phyloP scores from a whole-genome alignment of 1,284 basidiomycete species.

The Ganoderma lucidum region DNA sequence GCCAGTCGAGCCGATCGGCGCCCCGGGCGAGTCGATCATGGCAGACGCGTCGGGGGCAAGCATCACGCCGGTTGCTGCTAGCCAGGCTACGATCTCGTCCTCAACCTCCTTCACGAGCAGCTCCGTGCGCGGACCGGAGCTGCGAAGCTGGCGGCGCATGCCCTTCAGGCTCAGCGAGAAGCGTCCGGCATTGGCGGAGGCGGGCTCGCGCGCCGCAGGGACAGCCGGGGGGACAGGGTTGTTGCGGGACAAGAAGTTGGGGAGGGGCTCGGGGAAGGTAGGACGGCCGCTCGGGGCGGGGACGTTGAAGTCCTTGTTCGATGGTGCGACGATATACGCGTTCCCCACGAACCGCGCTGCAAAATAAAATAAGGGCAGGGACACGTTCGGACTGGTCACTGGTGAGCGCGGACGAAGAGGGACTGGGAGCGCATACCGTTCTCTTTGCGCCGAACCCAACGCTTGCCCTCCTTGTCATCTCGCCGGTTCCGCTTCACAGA shows the following conservation, averaged over 20 bases:
- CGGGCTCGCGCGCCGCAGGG: conserved; percentile 52
- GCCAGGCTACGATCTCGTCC: conserved; percentile 68
- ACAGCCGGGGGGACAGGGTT: conserved; percentile 55
- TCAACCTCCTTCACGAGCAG: conserved; percentile 72
- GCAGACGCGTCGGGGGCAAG: conserved; percentile 55
- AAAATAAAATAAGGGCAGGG: background rate
- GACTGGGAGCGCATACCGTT: conserved; percentile 59
- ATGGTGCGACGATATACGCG: conserved; percentile 69
- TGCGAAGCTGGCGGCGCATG: conserved; percentile 70
- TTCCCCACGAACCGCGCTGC: conserved; percentile 75
- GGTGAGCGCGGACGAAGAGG: conserved; percentile 7
- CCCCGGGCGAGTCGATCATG: conserved; percentile 47
- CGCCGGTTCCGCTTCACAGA: conserved; percentile 48
- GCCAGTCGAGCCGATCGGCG: conserved; percentile 57
- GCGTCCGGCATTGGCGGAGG: conserved; percentile 72
- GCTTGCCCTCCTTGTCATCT: conserved; percentile 77
- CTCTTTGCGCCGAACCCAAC: conserved; percentile 76
- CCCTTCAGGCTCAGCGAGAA: conserved; percentile 81
- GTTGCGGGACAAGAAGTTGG: conserved; percentile 69
- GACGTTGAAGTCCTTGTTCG: conserved; percentile 60
- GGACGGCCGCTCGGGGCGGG: conserved; percentile 52
- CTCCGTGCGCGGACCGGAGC: conserved; percentile 65
- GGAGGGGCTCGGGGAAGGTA: conserved; percentile 81
- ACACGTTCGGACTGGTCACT: conserved; percentile 4
- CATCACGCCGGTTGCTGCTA: conserved; percentile 62